Evolutionary conservation across 139 green algal genomes (phyloP).

Genomic region (Closterium sp.): DNA sequence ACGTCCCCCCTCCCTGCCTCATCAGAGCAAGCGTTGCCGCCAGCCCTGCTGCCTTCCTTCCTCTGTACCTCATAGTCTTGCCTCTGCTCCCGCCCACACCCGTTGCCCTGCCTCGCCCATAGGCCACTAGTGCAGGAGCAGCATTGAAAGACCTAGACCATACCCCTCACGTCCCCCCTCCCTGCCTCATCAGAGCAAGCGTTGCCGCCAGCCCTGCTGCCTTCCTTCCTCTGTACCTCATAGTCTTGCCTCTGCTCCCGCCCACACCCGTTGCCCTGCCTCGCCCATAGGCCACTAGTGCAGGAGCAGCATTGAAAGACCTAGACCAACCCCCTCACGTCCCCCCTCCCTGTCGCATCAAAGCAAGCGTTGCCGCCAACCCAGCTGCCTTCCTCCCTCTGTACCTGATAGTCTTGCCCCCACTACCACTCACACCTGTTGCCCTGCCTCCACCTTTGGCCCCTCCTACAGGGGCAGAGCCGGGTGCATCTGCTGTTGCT

Average conservation of each 20-base stretch:
- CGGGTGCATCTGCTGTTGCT: neutral
- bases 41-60: neutral
- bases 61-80: neutral
- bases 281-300: neutral
- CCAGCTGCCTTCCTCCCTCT: neutral
- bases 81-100: neutral
- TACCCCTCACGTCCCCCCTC: neutral
- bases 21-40: neutral
- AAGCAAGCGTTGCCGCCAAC: neutral
- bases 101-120: neutral
- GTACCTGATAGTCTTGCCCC: neutral
- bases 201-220: neutral
- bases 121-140: too few species aligned
- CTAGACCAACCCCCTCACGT: neutral
- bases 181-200: neutral
- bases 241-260: neutral
- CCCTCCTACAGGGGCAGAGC: neutral
- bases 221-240: neutral
- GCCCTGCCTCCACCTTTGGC: neutral
- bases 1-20: neutral
- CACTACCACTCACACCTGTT: neutral
- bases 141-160: neutral
- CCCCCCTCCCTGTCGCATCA: neutral
- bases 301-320: too few species aligned
- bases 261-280: neutral